Evolutionary conservation across 441 rosid species (phyloP).

Genomic region (Oxalis stricta): DNA sequence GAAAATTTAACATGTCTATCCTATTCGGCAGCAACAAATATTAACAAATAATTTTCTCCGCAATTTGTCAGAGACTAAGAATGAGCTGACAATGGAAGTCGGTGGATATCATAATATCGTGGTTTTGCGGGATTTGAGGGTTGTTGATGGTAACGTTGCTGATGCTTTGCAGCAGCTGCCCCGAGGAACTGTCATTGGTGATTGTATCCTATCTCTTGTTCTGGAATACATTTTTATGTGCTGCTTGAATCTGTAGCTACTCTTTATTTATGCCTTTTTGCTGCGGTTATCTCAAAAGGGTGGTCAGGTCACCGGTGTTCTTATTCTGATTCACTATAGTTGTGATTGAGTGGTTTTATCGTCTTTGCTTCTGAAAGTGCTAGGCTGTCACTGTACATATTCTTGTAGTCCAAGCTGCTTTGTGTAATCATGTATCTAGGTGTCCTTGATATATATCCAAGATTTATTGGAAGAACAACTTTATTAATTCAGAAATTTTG

Average conservation of each 20-base stretch:
- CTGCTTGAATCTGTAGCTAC: background rate
- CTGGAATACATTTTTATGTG: background rate
- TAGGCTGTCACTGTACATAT: too few species aligned
- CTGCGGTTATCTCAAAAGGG: too few species aligned
- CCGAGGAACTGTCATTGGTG: constrained; percentile 64
- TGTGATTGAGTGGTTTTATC: too few species aligned
- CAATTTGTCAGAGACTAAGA: constrained; percentile 40
- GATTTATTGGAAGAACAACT: too few species aligned
- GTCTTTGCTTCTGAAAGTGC: too few species aligned
- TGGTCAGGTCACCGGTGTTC: too few species aligned
- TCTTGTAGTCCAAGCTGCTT: too few species aligned
- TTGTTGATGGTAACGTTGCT: constrained; percentile 51
- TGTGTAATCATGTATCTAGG: too few species aligned
- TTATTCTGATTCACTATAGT: too few species aligned
- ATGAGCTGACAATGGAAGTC: constrained; percentile 63
- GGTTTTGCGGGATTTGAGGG: constrained; percentile 48
- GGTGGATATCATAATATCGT: constrained; percentile 74
- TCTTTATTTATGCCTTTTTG: background rate
- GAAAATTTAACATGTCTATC: too few species aligned
- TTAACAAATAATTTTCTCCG: background rate
- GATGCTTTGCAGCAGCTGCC: constrained; percentile 44
- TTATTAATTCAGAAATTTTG: too few species aligned
- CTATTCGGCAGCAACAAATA: background rate
- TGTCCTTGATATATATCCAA: too few species aligned
- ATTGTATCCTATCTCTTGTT: constrained; percentile 56